These are phyloP conservation scores for Zygosaccharomyces bailii DNA, from an alignment of 805 yeast genomes.

Conservation along the genomic window DNA sequence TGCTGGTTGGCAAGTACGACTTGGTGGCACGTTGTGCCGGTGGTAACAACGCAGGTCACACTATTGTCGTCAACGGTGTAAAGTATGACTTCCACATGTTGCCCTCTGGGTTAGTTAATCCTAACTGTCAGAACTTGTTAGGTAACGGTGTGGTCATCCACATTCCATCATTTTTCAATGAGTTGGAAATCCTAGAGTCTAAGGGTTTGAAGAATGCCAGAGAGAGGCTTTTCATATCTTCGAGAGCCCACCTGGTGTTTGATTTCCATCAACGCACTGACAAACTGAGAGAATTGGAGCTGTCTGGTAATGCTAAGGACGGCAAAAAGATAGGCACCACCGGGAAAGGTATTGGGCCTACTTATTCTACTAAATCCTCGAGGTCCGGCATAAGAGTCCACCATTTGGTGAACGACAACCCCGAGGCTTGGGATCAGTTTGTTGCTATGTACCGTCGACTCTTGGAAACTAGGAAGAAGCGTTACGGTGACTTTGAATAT, in stretches of 20 bases:
- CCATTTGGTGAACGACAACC: slow-evolving; percentile 86
- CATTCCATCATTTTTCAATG: slow-evolving; percentile 87
- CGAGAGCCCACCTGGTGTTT: slow-evolving; percentile 94
- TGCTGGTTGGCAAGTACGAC: slow-evolving; percentile 90
- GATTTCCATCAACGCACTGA: slow-evolving; percentile 98
- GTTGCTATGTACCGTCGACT: slow-evolving; percentile 72
- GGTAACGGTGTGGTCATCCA: slow-evolving; percentile 98
- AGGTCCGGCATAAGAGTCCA: slow-evolving; percentile 97
- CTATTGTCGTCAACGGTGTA: slow-evolving; percentile 83
- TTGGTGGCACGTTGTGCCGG: slow-evolving; percentile 98
- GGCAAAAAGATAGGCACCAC: slow-evolving; percentile 95
- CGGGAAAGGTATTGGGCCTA: slow-evolving; percentile 98
- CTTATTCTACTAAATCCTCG: slow-evolving; percentile 94
- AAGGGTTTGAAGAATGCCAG: slow-evolving; percentile 64
- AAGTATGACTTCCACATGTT: slow-evolving; percentile 98
- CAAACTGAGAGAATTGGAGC: slow-evolving; percentile 89
- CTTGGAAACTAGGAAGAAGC: slow-evolving; percentile 73
- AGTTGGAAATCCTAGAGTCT: slow-evolving; percentile 71
- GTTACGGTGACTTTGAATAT: slow-evolving; percentile 92
- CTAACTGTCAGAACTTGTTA: slow-evolving; percentile 81
- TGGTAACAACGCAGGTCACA: slow-evolving; percentile 99
- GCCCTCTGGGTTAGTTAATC: slow-evolving; percentile 96
- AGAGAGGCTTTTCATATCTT: slow-evolving; percentile 79
- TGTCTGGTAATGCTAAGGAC: slow-evolving; percentile 47
- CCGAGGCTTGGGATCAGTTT: slow-evolving; percentile 91